Percentiles rank a stretch among this genome's conserved stretches.
These are phyloP conservation scores for Trichoderma polysporum DNA, from an alignment of 2,329 filamentous ascomycete species.

Conservation along the genomic window DNA sequence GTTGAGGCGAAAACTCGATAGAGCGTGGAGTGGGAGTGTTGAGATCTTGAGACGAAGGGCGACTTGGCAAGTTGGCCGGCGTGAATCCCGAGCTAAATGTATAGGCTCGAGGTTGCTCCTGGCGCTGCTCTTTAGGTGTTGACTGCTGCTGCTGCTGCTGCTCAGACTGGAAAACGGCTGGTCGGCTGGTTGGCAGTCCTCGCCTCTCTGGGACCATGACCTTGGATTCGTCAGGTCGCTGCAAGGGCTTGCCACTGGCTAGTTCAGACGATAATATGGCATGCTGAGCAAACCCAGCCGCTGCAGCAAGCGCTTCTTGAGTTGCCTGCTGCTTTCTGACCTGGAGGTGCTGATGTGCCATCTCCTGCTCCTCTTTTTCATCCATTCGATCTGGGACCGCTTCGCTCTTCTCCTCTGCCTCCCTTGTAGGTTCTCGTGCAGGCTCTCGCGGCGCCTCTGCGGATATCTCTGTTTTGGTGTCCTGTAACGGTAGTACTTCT, in stretches of 20 bases:
- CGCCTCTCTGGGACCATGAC: neutral
- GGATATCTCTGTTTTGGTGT: neutral
- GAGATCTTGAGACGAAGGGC: conserved; percentile 31
- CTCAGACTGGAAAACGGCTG: conserved; percentile 25
- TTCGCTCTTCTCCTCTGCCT: neutral
- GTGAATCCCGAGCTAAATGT: conserved; percentile 31
- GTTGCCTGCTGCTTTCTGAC: conserved; percentile 1
- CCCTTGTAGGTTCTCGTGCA: neutral
- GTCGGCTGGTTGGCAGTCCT: conserved; percentile 20
- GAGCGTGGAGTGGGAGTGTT: conserved; percentile 32
- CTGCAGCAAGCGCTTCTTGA: conserved; percentile 12
- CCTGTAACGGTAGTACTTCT: neutral
- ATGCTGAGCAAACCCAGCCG: conserved; percentile 7
- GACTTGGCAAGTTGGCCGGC: conserved; percentile 32
- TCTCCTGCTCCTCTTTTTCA: neutral
- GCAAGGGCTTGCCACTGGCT: neutral
- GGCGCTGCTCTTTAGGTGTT: conserved; percentile 31
- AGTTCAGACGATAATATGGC: neutral
- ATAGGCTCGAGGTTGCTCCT: conserved; percentile 15
- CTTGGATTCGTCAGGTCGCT: neutral
- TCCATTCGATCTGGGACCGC: neutral
- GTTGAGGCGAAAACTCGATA: conserved; percentile 31
- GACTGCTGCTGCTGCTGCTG: conserved; percentile 22
- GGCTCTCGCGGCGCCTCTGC: neutral
- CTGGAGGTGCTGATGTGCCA: neutral